phyloP scores from a whole-genome alignment of 345 rosid species.

The Lepidium didymum region DNA sequence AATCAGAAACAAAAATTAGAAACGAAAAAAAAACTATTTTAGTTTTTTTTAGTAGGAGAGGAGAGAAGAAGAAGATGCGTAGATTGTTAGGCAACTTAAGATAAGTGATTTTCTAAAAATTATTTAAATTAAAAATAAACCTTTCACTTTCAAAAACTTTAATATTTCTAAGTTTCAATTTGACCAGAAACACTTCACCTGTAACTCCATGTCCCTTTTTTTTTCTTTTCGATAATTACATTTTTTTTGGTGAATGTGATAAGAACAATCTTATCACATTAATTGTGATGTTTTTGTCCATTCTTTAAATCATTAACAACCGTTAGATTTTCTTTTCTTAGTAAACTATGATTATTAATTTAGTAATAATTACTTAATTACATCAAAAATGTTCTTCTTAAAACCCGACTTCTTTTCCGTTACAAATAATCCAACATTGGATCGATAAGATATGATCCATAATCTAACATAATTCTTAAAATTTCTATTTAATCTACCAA shows the following conservation, averaged over 20 bases:
- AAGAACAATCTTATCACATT: conserved; percentile 27
- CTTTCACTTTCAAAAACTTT: conserved; percentile 26
- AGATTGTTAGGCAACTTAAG: conserved; percentile 29
- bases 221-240: too few species aligned
- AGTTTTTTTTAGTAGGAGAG: conserved; percentile 17
- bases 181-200: conserved; percentile 34
- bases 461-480: too few species aligned
- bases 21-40: background rate
- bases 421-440: too few species aligned
- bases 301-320: conserved; percentile 11
- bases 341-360: conserved; percentile 1
- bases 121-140: conserved; percentile 14
- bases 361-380: background rate
- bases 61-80: conserved; percentile 20
- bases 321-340: background rate
- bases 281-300: conserved; percentile 20
- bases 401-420: too few species aligned
- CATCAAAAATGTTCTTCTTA: too few species aligned
- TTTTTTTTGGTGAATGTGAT: conserved; percentile 11
- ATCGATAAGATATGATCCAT: too few species aligned
- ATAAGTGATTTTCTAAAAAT: background rate
- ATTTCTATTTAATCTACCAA: too few species aligned
- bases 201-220: conserved; percentile 18
- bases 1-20: background rate
- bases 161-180: conserved; percentile 28